These are phyloP conservation scores for Strobilomyces dryophilus DNA, from an alignment of 768 basidiomycete species.

Conservation along the genomic window DNA sequence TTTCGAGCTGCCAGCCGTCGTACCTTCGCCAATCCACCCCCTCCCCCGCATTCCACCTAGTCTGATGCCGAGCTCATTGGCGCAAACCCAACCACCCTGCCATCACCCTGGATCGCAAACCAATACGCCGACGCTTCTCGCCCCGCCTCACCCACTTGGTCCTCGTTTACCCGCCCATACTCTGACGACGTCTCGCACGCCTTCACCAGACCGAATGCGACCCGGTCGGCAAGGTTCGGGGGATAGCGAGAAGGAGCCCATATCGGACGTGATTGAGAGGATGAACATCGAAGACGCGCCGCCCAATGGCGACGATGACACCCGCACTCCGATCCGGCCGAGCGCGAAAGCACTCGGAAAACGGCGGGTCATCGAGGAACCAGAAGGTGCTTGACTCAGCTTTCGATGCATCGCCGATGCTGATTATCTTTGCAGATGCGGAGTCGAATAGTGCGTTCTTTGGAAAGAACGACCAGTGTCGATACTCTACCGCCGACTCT, in stretches of 20 bases:
- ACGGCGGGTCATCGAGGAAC: conserved; percentile 54
- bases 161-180: conserved; percentile 59
- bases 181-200: conserved; percentile 54
- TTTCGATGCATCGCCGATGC: not conserved
- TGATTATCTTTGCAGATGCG: conserved; percentile 29
- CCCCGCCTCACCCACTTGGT: conserved; percentile 70
- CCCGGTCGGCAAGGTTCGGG: conserved; percentile 20
- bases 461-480: conserved; percentile 33
- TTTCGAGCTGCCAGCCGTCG: conserved; percentile 29
- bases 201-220: conserved; percentile 55
- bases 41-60: conserved; percentile 37
- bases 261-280: conserved; percentile 27
- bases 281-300: conserved; percentile 25
- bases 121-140: conserved; percentile 39
- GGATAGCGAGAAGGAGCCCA: conserved; percentile 20
- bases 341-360: conserved; percentile 91
- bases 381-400: conserved; percentile 35
- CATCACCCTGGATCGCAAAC: conserved; percentile 25
- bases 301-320: conserved; percentile 28
- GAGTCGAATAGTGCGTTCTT: conserved; percentile 57
- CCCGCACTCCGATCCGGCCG: conserved; percentile 48
- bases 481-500: conserved; percentile 38
- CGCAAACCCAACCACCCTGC: conserved; percentile 11
- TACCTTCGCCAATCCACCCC: conserved; percentile 32
- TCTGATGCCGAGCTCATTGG: conserved; percentile 16